These are phyloP conservation scores for Penicillium sp. DNA, from an alignment of 2,329 filamentous ascomycete species.

Conservation along the genomic window DNA sequence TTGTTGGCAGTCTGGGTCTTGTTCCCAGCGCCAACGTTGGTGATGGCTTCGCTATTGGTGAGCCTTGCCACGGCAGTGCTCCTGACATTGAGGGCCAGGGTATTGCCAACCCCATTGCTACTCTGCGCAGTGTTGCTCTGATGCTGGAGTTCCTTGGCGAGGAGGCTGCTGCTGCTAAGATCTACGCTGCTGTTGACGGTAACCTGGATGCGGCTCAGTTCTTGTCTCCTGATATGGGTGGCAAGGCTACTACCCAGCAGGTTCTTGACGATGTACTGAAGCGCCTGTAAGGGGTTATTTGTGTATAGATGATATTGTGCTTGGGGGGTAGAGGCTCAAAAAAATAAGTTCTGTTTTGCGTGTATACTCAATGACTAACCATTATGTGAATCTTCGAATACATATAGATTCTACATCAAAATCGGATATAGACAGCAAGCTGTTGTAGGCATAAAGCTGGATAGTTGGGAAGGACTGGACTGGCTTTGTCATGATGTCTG, in stretches of 20 bases:
- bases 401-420: not conserved
- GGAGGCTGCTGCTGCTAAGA: slow-evolving; percentile 79
- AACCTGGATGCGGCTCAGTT: slow-evolving; percentile 81
- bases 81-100: slow-evolving; percentile 91
- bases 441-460: not conserved
- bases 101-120: slow-evolving; percentile 96
- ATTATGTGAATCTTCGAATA: not conserved
- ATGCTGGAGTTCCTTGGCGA: slow-evolving; percentile 97
- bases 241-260: slow-evolving; percentile 79
- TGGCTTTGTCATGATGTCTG: not conserved
- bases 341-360: not conserved
- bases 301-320: slow-evolving; percentile 14
- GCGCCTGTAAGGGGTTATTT: slow-evolving; percentile 61
- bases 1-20: slow-evolving; percentile 87
- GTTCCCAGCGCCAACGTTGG: slow-evolving; percentile 96
- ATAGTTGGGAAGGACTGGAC: too few species aligned
- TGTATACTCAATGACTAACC: not conserved
- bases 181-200: slow-evolving; percentile 88
- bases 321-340: not conserved
- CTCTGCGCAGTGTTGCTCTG: slow-evolving; percentile 81
- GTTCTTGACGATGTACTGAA: slow-evolving; percentile 84
- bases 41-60: slow-evolving; percentile 90
- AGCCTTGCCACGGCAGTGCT: slow-evolving; percentile 95
- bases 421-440: not conserved
- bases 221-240: slow-evolving; percentile 86